Evolutionary conservation across 805 yeast genomes (phyloP), one percentile per base, ranked within the genome.

Genomic region (Hyphopichia homilentoma): DNA sequence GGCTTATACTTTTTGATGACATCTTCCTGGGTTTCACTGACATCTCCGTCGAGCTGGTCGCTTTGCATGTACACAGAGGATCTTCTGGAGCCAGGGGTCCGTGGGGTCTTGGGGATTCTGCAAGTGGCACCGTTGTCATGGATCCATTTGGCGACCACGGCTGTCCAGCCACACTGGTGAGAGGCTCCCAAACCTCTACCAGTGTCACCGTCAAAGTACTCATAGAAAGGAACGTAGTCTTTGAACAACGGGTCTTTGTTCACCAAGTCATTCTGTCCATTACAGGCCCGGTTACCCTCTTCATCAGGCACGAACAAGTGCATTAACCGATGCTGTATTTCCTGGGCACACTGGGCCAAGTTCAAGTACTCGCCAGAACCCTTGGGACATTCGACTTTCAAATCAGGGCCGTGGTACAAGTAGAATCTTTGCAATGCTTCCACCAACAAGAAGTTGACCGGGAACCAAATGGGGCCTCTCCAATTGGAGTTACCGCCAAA

Each of bases 381-480:
- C 35, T 76, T 80, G 14, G 96, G 96, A 57, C 89, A 85, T 59
- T 86, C 93, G 31, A 89, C 83, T 57, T 83, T 84, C 52, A 88
- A 74, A 32, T 73, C 81, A 17, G 89, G 79, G 8, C 97, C 97
- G 55, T 87, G 88, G 65, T 87, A 88, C 50, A 88, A 65, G 57
- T 81, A 86, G 57, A 86, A 86, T 47, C 96, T 71, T 59, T 88
- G 93, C 46, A 88, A 66, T 0, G 95, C 78, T 63, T 88, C 97
- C 36, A 88, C 85, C 24, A 88, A 64, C 40, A 88, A 65, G 57
- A 88, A 88, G 50, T 83, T 88, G 8, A 85, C 85, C 14, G 97
- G 95, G 70, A 88, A 87, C 97, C 97, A 88, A 45, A 88, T 87
- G 11, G 97, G 96, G 2, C 97, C 97, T 57, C 97, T 74, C 97